Evolutionary conservation across 2,329 filamentous ascomycete genomes (phyloP).

Genomic region (Leptographium procerum): DNA sequence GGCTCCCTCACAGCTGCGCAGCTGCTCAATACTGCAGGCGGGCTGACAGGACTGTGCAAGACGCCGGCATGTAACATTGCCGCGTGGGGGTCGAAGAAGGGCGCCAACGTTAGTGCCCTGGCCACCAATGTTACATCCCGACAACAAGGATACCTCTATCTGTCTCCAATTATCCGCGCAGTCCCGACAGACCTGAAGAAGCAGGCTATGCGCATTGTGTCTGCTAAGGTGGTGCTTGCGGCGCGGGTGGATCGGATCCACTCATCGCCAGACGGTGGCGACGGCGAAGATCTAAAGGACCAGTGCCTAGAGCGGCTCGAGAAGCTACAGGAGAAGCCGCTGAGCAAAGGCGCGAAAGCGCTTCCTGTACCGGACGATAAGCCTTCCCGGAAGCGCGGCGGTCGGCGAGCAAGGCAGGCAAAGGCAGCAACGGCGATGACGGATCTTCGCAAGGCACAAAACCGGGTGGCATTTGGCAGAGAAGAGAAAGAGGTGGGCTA

Average conservation of each 20-base stretch:
- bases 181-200: conserved; percentile 81
- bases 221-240: conserved; percentile 87
- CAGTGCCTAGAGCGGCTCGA: conserved; percentile 78
- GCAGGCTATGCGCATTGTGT: conserved; percentile 89
- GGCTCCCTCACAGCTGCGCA: conserved; percentile 90
- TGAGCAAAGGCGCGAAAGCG: conserved; percentile 78
- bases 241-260: conserved; percentile 83
- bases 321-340: conserved; percentile 83
- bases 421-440: conserved; percentile 98
- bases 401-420: conserved; percentile 77
- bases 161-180: conserved; percentile 77
- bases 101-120: conserved; percentile 61
- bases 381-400: conserved; percentile 82
- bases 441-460: conserved; percentile 89
- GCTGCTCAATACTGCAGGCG: conserved; percentile 88
- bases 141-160: conserved; percentile 86
- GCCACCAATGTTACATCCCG: conserved; percentile 86
- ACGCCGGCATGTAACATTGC: conserved; percentile 89
- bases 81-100: conserved; percentile 82
- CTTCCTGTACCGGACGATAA: conserved; percentile 93
- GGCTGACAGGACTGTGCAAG: conserved; percentile 77
- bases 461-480: conserved; percentile 89
- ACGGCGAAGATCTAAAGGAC: conserved; percentile 70
- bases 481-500: conserved; percentile 92
- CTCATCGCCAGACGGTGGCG: conserved; percentile 67